Evolutionary conservation across 352 stramenopile species (phyloP).

Genomic region (Globisporangium spiculum): DNA sequence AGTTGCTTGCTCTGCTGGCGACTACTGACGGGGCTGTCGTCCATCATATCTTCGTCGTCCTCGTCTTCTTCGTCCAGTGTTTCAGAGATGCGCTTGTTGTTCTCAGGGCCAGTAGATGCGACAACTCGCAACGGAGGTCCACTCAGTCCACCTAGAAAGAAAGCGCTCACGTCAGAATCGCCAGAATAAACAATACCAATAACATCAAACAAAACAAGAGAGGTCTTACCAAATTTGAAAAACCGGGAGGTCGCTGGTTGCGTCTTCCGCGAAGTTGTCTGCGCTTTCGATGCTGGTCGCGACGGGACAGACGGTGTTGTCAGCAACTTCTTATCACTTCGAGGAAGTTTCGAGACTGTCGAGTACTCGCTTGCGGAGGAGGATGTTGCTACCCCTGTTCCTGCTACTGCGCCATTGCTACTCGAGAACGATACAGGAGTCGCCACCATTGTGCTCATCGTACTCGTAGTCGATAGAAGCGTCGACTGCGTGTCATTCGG

Average conservation of each 20-base stretch:
- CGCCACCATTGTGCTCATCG: constrained; percentile 19
- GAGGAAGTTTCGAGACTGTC: constrained; percentile 42
- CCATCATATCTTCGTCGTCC: constrained; percentile 32
- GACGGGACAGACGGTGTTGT: constrained; percentile 44
- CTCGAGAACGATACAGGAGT: constrained; percentile 12
- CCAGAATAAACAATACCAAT: neutral
- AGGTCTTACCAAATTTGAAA: constrained; percentile 33
- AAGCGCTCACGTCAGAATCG: neutral
- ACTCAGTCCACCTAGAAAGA: neutral
- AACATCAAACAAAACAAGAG: neutral
- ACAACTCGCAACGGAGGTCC: constrained; percentile 51
- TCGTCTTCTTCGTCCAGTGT: constrained; percentile 48
- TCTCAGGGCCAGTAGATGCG: constrained; percentile 23
- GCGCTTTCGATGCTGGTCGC: constrained; percentile 38
- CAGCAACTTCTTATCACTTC: constrained; percentile 28
- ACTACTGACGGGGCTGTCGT: constrained; percentile 16
- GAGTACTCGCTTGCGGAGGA: constrained; percentile 30
- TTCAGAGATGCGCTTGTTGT: constrained; percentile 23
- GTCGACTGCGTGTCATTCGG: constrained; percentile 18
- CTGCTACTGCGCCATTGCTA: constrained; percentile 3
- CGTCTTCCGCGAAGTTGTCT: constrained; percentile 52
- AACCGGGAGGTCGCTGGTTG: constrained; percentile 32
- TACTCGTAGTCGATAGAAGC: constrained; percentile 5
- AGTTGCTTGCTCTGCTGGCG: constrained; percentile 16
- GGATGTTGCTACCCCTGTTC: constrained; percentile 11